Evolutionary conservation across 805 yeast species (phyloP), one percentile per base, ranked within the genome.

Genomic region (Yamadazyma akitaensis): DNA sequence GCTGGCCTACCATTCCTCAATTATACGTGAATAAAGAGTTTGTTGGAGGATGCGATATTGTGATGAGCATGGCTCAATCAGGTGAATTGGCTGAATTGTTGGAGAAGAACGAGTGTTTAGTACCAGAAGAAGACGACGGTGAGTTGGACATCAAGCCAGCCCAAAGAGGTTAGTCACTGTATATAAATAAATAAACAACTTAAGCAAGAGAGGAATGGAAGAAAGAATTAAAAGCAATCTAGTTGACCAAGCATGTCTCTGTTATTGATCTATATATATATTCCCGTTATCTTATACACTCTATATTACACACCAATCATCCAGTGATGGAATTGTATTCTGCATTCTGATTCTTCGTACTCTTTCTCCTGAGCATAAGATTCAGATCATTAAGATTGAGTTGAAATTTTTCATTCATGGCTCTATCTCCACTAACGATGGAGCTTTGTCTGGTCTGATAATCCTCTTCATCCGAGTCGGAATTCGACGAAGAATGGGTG

Each of bases 1-100:
- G 87, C 54, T 94, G 99, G 99, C 99, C 99, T 47, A 94, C 99
- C 0, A 90, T 94, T 49, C 99, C 99, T 13, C 99, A 94, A 68
- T 77, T 94, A 37, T 94, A 91, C 62, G 89, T 94, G 12, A 79
- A 84, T 56, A 83, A 84, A 55, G 99, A 94, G 63, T 94, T 94
- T 62, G 79, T 94, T 44, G 99, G 99, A 38, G 99, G 99, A 4
- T 94, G 97, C 69, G 99, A 94, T 67, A 91, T 94, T 53, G 76
- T 94, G 44, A 88, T 85, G 62, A 81, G 87, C 47, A 91, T 94
- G 98, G 88, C 95, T 34, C 86, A 85, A 57, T 64, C 72, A 44
- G 99, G 99, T n/a, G 97, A 92, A 61, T 79, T 94, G 45, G 82
- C 90, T 14, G 91, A 91, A 47, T 63, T 94, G 51, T 74, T 94